Base-by-base conservation (phyloP, 1,284 basidiomycete species). In the Sporisorium scitamineum region DNA sequence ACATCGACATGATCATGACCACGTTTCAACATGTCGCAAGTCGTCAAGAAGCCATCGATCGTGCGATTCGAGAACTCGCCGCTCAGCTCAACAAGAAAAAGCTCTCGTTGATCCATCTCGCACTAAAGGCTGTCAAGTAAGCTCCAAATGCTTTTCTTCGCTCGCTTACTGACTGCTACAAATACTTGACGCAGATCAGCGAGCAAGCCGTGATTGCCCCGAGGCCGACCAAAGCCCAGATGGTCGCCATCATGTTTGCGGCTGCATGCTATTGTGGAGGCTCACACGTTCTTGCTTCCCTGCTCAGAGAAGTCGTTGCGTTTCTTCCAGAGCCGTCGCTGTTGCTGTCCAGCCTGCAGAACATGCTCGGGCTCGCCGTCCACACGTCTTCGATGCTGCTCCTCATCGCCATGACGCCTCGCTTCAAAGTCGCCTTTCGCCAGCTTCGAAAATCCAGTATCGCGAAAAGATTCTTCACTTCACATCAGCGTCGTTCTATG, bases 331-430 rank as follows among this genome's bases (percentile, higher is more conserved):
- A 54, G 5, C 11, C 34, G 11, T 18, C 31, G n/a, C 11, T 54
- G 10, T 26, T 34, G 44, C 24, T 26, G 10, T 45, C 56, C 0
- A 47, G 24, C 24, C 22, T 53, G 9, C 20, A 53, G 6, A 32
- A 42, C 27, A 20, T 42, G 20, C 27, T 54, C 14, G 52, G 51
- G 13, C 24, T 59, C 14, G n/a, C 48, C 34, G 50, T 54, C 3
- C 70, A 73, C 18, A 68, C 65, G 1, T 48, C 60, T 13, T 64
- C 65, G 5, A 20, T 74, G 31, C 71, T 66, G 2, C 34, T 74
- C 5, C 24, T 74, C n/a, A 39, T 69, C 29, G 61, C 44, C 14
- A 50, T 56, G 50, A n/a, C 24, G 4, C 61, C 61, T 11, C 34
- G 54, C n/a, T 16, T 31, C 18, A 64, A 61, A 34, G 51, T 55